Evolutionary conservation across 208 protist genomes (phyloP), one percentile per base, ranked within the genome.

Genomic region (Trichomonas vaginalis): DNA sequence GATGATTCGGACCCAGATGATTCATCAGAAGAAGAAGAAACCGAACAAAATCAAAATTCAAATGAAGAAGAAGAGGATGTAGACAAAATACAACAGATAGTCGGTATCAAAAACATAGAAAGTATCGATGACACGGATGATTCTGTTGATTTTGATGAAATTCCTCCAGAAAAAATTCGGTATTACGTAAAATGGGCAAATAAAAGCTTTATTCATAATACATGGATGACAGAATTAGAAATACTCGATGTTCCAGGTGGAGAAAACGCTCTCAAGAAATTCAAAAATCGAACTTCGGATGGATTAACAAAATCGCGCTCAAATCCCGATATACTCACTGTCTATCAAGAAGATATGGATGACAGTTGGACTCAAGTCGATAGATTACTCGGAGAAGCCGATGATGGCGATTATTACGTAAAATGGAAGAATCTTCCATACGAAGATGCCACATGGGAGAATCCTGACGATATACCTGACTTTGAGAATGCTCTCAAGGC

Each of bases 341-440:
- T 23, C 4, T 80, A 12, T 35, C 23, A 86, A 17, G 79, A 86
- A 17, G 79, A 86, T 17, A n/a, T 86, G 45, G 45, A 86, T 86
- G 4, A 6, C 23, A 86, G 45, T 86, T 86, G 79, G 79, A 42
- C 42, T 86, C 79, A 86, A n/a, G 79, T 86, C 17, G 79, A 86
- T 4, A 2, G 79, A 4, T 42, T 86, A 9, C 37, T 86, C 42
- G 79, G 37, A 15, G 49, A 61, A 61, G 17, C 8, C 8, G 17
- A 8, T 23, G 49, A 61, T 61, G 4, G 21, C 8, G 61, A 86
- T 21, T 98, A 97, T 86, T 61, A 98, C 3, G 97, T 98, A 12
- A 97, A 98, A 80, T 98, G 97, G 97, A 97, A 96, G 35, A 95
- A 87, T 0, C n/a, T 96, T 35, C 96, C 96, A 49, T 98, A 98